Evolutionary conservation across 73 alveolate genomes (phyloP), one percentile per base, ranked within the genome.

Genomic region (Paramecium primaurelia): DNA sequence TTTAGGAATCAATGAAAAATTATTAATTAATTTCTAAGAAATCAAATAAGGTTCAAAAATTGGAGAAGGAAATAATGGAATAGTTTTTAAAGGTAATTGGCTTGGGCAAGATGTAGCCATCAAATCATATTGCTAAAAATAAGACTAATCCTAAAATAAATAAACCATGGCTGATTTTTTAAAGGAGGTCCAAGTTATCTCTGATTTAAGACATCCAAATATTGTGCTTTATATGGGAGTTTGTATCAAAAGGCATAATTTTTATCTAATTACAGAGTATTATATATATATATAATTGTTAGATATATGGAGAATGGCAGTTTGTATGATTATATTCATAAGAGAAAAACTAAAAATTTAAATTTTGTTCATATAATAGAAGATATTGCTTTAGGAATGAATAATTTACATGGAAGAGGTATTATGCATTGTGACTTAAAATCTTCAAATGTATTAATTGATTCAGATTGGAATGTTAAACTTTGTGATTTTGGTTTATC

Each of bases 401-500:
- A 95, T 86, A 97, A 97, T 85, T 92, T 98, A 12, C 99, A 98
- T 94, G 95, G 97, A 37, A 93, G 96, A 94, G 96, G 95, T 69
- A 96, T 98, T 11, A 92, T 97, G 58, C 99, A 98, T 86, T 98
- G 99, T 92, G 99, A 98, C 87, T 83, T 98, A 16, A 98, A 98
- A 91, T 92, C 97, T 54, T 93, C 97, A 16, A 98, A 98, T 96
- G 97, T 98, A 37, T 90, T 98, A 22, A 86, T 97, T 42, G 97
- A 94, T 95, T 97, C 97, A 36, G 95, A 98, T 86, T 98, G 97
- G 96, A 97, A 95, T 92, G 97, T 97, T 83, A 98, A 98, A 92
- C 92, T 98, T 49, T 95, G 98, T 77, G 99, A 98, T 90, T 98
- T 98, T 86, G 99, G 99, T 1, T 88, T 98, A 1, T 96, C 99